A percentile compares a stretch with the other conserved stretches of the same genome.
Conservation (phyloP, 1,284 basidiomycete species). For the Puccinia triticina region DNA sequence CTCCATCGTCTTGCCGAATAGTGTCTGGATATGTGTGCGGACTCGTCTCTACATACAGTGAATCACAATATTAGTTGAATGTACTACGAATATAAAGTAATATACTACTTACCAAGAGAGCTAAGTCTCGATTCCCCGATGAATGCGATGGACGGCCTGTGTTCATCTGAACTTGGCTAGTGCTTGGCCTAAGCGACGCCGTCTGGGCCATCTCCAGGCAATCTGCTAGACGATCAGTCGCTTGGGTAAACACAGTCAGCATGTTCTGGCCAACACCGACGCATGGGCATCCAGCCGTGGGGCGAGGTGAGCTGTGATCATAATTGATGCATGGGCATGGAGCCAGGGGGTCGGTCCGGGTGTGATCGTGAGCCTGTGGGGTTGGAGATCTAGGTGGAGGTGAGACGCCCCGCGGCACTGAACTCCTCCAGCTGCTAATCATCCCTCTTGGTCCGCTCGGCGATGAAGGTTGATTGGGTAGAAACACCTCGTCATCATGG, state of each 20-base stretch:
- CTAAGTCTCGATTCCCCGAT: neutral
- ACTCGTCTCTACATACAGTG: neutral
- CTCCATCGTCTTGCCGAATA: constrained; percentile 25
- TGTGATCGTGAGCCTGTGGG: neutral
- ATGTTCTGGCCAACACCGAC: too few species aligned
- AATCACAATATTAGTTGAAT: neutral
- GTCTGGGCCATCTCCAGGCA: neutral
- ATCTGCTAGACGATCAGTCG: neutral
- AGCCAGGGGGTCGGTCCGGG: neutral
- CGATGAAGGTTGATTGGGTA: neutral
- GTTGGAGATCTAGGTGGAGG: neutral
- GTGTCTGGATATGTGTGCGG: constrained; percentile 8
- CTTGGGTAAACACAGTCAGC: neutral
- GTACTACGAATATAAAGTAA: neutral
- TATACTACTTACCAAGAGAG: constrained; percentile 6
- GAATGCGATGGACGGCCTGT: too few species aligned
- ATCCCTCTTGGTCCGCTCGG: neutral
- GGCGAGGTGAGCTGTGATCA: neutral
- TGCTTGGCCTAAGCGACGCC: neutral
- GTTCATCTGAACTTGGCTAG: neutral
- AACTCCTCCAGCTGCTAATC: neutral
- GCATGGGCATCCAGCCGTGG: neutral
- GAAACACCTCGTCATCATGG: neutral
- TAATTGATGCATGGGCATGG: too few species aligned
- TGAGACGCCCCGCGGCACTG: neutral